Evolutionary conservation across 106 monocot species (phyloP).

Genomic region (Apostasia ramifera): DNA sequence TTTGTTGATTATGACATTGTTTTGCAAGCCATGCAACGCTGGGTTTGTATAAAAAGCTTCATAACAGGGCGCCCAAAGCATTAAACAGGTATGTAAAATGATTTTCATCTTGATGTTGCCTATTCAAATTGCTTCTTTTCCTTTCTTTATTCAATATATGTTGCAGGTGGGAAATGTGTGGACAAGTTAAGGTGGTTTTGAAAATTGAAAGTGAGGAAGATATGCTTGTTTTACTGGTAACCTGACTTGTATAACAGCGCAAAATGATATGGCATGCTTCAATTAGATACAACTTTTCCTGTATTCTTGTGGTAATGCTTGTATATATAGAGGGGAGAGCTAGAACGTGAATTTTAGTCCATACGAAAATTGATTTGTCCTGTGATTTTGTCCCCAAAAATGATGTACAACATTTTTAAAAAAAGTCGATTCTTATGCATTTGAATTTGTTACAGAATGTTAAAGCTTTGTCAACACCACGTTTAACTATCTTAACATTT

Average conservation of each 20-base stretch:
- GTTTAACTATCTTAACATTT: no score
- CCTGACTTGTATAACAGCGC: conserved; percentile 1
- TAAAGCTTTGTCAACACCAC: no score
- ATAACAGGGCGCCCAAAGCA: conserved; percentile 74
- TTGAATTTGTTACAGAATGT: no score
- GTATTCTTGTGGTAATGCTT: not conserved
- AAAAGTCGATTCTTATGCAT: no score
- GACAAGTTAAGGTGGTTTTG: conserved; percentile 95
- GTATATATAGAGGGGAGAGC: not conserved
- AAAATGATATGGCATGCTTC: not conserved
- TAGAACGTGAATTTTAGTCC: no score
- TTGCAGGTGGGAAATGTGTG: conserved; percentile 93
- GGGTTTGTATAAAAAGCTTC: conserved; percentile 90
- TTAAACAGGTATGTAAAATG: conserved; percentile 54
- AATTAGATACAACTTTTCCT: not conserved
- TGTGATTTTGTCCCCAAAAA: no score
- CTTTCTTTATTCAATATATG: conserved; percentile 6
- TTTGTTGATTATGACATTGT: not conserved
- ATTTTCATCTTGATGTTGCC: not conserved
- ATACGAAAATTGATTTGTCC: no score
- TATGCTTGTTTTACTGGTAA: conserved; percentile 79
- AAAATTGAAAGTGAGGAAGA: conserved; percentile 97
- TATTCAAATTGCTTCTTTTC: not conserved
- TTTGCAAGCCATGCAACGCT: conserved; percentile 83
- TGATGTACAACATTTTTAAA: no score